Evolutionary conservation across 306 rosid species (phyloP), one percentile per base, ranked within the genome.

Genomic region (Herpetospermum pedunculosum): DNA sequence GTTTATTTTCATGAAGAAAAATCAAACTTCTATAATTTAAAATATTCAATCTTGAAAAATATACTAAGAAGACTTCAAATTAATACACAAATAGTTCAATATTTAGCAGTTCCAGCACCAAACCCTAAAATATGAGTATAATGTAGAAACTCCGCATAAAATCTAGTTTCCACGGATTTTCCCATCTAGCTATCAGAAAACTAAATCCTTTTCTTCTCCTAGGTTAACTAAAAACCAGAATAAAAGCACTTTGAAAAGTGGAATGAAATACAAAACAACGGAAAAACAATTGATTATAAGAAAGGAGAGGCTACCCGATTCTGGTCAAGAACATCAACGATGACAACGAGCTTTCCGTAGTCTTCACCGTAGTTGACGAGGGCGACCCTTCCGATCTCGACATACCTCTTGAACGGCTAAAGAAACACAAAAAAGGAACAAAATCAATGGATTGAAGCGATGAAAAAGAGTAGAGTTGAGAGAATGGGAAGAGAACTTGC

Each of bases 321-420:
- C 85, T 95, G 99, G 81, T 95, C 96, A 30, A 91, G 78, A 72
- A 95, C 92, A 58, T 95, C 99, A 52, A 95, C 97, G 65, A 95
- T 95, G 68, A 91, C 97, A 4, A 95, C 96, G 11, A 95, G 97
- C 81, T 76, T 91, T 1, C 99, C 99, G 25, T 91, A 91, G 48
- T 91, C 97, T 16, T 84, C 74, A 32, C 99, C 99, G 73, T 88
- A 91, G 88, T 95, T 95, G 87, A 95, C 76, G 55, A 91, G 92
- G 47, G 90, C 99, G 2, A 95, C 90, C 83, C 99, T 83, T 26
- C 97, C 99, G 84, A 91, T 88, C 96, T 95, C 99, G 8, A 91
- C 87, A 79, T 53, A 91, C 78, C 99, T 87, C 88, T 91, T 95
- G 90, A 91, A 91, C 71, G 99, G 97, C 96, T 93, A 76, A 16